Percentiles rank a stretch among this genome's conserved stretches.
phyloP scores from a whole-genome alignment of 2,329 filamentous ascomycete genomes.

The Sphaerulina vaccinii region DNA sequence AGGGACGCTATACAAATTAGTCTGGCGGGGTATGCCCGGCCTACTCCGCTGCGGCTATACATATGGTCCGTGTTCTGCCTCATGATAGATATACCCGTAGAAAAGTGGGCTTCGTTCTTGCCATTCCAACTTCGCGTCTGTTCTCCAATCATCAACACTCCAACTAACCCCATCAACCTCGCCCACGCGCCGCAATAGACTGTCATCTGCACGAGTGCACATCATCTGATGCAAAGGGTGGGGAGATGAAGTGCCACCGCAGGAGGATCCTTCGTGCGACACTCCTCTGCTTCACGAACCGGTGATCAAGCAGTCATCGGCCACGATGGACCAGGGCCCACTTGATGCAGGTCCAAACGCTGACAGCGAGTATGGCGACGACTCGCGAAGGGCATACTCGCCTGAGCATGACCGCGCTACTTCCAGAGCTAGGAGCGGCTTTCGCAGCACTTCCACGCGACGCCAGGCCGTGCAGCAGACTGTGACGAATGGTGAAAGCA shows the following conservation, averaged over 20 bases:
- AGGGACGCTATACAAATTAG: too few relatives aligned
- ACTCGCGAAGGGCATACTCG: slow-evolving; percentile 16
- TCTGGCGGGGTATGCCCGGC: too few relatives aligned
- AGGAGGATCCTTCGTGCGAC: slow-evolving; percentile 7
- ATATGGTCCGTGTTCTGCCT: too few relatives aligned
- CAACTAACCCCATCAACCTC: neutral
- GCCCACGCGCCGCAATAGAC: neutral
- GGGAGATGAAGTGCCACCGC: slow-evolving; percentile 14
- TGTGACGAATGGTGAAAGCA: slow-evolving; percentile 8
- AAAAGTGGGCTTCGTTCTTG: too few relatives aligned
- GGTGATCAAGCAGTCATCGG: slow-evolving; percentile 2
- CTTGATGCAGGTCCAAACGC: slow-evolving; percentile 32
- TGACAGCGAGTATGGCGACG: slow-evolving; percentile 28
- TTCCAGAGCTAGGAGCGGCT: slow-evolving; percentile 6
- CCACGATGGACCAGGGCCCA: slow-evolving; percentile 34
- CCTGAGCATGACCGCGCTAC: slow-evolving; percentile 21
- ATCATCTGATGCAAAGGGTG: neutral
- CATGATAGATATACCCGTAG: too few relatives aligned
- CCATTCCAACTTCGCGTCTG: too few relatives aligned
- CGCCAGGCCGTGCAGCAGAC: slow-evolving; percentile 6
- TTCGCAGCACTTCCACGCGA: slow-evolving; percentile 10
- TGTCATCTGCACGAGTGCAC: neutral
- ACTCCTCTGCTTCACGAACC: slow-evolving; percentile 9
- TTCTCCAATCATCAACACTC: neutral
- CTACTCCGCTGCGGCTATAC: too few relatives aligned